Evolutionary conservation across 2,329 filamentous ascomycete genomes (phyloP).

Genomic region (Trichoderma polysporum): DNA sequence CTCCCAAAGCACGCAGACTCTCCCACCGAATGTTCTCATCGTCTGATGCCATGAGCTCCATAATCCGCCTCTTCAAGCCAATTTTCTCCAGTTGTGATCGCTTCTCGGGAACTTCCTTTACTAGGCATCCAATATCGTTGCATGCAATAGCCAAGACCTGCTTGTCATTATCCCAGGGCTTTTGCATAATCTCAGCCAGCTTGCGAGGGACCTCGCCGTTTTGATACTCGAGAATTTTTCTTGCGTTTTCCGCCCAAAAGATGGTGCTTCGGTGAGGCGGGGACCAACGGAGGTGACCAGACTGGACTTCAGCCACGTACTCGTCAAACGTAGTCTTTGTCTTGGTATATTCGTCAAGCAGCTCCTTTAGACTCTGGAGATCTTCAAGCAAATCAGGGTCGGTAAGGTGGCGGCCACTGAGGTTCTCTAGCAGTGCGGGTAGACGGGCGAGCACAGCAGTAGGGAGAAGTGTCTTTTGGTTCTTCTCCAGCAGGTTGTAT

Average conservation of each 20-base stretch:
- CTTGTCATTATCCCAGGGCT: constrained; percentile 75
- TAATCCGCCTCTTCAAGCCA: constrained; percentile 81
- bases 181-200: constrained; percentile 77
- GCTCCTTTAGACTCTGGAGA: constrained; percentile 58
- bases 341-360: constrained; percentile 66
- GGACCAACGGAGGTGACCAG: constrained; percentile 88
- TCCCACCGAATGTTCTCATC: constrained; percentile 93
- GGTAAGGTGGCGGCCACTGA: constrained; percentile 60
- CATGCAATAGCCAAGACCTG: constrained; percentile 90
- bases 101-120: constrained; percentile 86
- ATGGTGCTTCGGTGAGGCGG: constrained; percentile 82
- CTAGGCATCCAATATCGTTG: constrained; percentile 85
- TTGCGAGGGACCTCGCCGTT: constrained; percentile 76
- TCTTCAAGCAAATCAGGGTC: constrained; percentile 66
- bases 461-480: constrained; percentile 73
- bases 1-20: constrained; percentile 76
- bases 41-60: constrained; percentile 88
- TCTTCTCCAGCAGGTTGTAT: constrained; percentile 73
- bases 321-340: constrained; percentile 81
- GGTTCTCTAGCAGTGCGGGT: constrained; percentile 63
- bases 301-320: constrained; percentile 81
- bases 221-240: constrained; percentile 79
- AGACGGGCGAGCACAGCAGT: constrained; percentile 84
- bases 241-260: constrained; percentile 91
- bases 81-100: constrained; percentile 76